Evolutionary conservation across 1,284 basidiomycete genomes (phyloP), one percentile per base, ranked within the genome.

Genomic region (Trichosporon sp.): DNA sequence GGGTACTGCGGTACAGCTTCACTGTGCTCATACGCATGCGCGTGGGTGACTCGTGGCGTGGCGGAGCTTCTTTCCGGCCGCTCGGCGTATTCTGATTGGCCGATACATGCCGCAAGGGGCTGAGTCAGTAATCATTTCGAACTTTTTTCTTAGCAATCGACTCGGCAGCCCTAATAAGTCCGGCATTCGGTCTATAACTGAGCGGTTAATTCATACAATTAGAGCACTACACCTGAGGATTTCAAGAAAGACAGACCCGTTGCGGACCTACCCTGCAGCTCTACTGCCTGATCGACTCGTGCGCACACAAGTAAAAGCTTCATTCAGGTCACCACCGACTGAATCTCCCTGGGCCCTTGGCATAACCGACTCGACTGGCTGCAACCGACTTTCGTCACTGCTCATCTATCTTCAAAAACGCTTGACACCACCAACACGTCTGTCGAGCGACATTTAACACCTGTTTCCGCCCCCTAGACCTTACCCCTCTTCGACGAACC

Each of bases 61-160:
- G 49, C 49, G 49, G 49, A 29, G 14, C 49, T 29, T 29, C 49
- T 54, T 16, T 54, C 49, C 49, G 49, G 49, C 40, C 25, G 49
- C 49, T 29, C 49, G 49, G 25, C 49, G 49, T 27, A 29, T 29
- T 27, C 49, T 54, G 49, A 54, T 54, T 54, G 49, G 49, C 49
- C 25, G 49, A 29, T 27, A 6, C 13, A 6, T 6, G 16, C 27
- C 14, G 7, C 19, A 10, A n/a, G 19, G 19, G 14, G 49, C 27
- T 31, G 49, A 54, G 27, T 54, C 49, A 54, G 27, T 54, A 54
- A 54, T 54, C 49, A 54, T 54, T 54, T 54, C 49, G 49, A 54
- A 54, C 49, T 54, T 54, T 54, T 54, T 54, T 13, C 25, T 27
- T n/a, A 29, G 49, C 49, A 23, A 3, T 54, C 49, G 49, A 54